Base-by-base conservation (phyloP, 83 land plant species). In the Larix sibirica region DNA sequence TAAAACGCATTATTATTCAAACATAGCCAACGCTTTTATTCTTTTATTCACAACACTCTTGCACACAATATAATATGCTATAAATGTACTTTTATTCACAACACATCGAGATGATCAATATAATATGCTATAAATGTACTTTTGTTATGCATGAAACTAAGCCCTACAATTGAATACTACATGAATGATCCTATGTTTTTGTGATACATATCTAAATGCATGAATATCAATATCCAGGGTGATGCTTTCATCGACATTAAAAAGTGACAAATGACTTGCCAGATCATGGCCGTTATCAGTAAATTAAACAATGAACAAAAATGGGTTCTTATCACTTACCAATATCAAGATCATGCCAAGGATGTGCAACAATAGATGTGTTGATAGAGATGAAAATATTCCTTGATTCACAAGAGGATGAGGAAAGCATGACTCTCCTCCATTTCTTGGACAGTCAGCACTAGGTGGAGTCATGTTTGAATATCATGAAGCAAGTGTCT, bases 271-370 rank as follows among this genome's bases (percentile, higher is more conserved):
- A 33, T 33, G 2, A 33, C 36, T 33, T 1, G 9, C 47, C 12
- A 10, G 56, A 50, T 50, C 13, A 50, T 50, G 14, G 12, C 13
- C 13, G 10, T 44, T 0, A 20, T 33, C 42, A 73, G 21, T 4
- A 23, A n/a, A 42, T 21, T 44, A 47, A 73, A 13, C 26, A 73
- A 21, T 42, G 26, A 16, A 16, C 0, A 21, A 21, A 73, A 1
- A 13, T 1, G 21, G 56, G 77, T 50, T 50, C 56, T 50, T 50
- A 50, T 12, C 24, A 23, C 66, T 44, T 75, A 92, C 94, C 94
- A 59, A 92, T 92, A 79, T 92, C 92, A 42, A 92, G 64, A 84
- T 92, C 94, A 81, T 92, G 94, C 92, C 94, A 92, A 2, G 92
- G 92, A 88, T 92, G 94, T 67, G 94, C 92, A 69, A 92, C 94